phyloP scores from a whole-genome alignment of 1,284 basidiomycete genomes.

The Sanghuangporus weigelae region DNA sequence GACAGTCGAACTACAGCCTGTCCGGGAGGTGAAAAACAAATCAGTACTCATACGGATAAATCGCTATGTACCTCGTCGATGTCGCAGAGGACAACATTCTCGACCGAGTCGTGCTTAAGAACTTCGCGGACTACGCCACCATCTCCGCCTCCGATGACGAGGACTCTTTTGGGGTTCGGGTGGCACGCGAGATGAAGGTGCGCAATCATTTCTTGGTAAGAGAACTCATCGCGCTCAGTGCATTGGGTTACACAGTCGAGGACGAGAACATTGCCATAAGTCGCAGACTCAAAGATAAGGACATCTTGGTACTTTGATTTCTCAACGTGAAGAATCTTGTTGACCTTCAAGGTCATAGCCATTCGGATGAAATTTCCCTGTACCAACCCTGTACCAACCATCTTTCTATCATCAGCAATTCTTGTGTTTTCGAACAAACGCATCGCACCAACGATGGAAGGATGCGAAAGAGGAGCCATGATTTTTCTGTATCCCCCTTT shows the following conservation, averaged over 20 bases:
- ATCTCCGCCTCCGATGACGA: conserved; percentile 96
- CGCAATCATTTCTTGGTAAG: conserved; percentile 99
- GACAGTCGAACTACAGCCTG: conserved; percentile 95
- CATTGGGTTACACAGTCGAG: conserved; percentile 96
- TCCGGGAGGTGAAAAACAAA: background rate
- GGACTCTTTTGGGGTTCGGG: conserved; percentile 93
- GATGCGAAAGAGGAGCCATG: conserved; percentile 8
- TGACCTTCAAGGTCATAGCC: conserved; percentile 98
- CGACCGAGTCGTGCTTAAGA: conserved; percentile 89
- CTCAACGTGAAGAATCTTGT: conserved; percentile 93
- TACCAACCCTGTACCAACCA: conserved; percentile 98
- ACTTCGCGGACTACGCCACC: conserved; percentile 97
- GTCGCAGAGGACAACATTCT: conserved; percentile 93
- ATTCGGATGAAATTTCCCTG: conserved; percentile 95
- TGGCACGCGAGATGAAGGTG: conserved; percentile 94
- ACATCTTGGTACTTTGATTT: conserved; percentile 94
- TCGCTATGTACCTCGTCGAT: conserved; percentile 77
- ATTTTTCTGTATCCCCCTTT: background rate
- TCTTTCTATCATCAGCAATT: conserved; percentile 41
- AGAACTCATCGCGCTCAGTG: conserved; percentile 98
- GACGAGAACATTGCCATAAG: conserved; percentile 94
- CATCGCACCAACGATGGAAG: conserved; percentile 4
- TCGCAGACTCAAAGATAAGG: conserved; percentile 91
- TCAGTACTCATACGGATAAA: too few species aligned
- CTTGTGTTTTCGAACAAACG: background rate